Conservation (phyloP, 164 flowering plant species). For the Macadamia tetraphylla region DNA sequence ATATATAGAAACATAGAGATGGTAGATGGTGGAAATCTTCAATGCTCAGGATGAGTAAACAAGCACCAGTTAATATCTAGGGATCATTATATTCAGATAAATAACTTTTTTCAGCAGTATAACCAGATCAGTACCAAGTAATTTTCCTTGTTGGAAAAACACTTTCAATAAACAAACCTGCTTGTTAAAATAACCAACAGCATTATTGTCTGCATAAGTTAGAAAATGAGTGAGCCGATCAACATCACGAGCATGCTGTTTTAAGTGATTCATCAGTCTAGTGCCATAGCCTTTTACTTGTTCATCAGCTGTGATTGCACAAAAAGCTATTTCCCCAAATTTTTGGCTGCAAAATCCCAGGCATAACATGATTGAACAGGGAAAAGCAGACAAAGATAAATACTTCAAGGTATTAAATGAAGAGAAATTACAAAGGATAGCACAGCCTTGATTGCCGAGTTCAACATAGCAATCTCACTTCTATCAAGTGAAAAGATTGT, state of each 20-base stretch:
- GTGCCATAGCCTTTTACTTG: slow-evolving; percentile 99
- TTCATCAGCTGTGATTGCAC: slow-evolving; percentile 96
- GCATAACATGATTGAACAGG: not conserved
- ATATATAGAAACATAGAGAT: too few species aligned
- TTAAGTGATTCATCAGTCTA: slow-evolving; percentile 94
- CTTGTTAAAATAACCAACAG: slow-evolving; percentile 92
- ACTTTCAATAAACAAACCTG: slow-evolving; percentile 47
- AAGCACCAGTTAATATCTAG: too few species aligned
- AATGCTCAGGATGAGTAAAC: too few species aligned
- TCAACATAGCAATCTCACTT: not conserved
- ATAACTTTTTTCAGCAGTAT: too few species aligned
- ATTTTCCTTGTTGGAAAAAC: not conserved
- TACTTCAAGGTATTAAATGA: not conserved
- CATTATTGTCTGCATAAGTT: slow-evolving; percentile 98
- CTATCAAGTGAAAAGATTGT: not conserved
- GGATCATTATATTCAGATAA: too few species aligned
- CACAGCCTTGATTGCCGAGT: not conserved
- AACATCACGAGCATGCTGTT: slow-evolving; percentile 95
- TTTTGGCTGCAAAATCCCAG: slow-evolving; percentile 52
- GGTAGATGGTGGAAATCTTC: too few species aligned
- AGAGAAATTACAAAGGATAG: not conserved
- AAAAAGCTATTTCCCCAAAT: slow-evolving; percentile 99
- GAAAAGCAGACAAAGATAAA: not conserved
- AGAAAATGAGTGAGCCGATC: slow-evolving; percentile 95
- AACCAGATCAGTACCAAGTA: too few species aligned